A percentile compares a stretch with the other conserved stretches of the same genome.
Conservation (phyloP, 495 filamentous ascomycete genomes). For the Annulohypoxylon stygium region DNA sequence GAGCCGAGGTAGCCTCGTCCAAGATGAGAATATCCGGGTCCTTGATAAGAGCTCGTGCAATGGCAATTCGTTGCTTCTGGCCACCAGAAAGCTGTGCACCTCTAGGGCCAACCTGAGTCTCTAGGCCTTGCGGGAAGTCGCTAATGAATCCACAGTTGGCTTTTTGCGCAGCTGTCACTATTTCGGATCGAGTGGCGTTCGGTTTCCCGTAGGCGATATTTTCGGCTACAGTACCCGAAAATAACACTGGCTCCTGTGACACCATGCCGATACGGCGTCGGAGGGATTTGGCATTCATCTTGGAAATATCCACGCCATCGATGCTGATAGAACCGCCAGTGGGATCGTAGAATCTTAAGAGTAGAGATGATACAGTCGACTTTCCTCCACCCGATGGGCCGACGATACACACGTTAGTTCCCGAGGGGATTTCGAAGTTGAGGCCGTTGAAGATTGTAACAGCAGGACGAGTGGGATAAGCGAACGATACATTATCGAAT, state of each 20-base stretch:
- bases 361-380: slow-evolving; percentile 88
- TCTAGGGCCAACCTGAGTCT: slow-evolving; percentile 91
- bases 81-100: slow-evolving; percentile 95
- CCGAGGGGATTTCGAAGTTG: slow-evolving; percentile 90
- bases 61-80: slow-evolving; percentile 98
- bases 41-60: slow-evolving; percentile 93
- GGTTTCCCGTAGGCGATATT: slow-evolving; percentile 97
- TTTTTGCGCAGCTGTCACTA: slow-evolving; percentile 86
- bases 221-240: slow-evolving; percentile 94
- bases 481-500: slow-evolving; percentile 86
- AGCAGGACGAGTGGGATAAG: slow-evolving; percentile 90
- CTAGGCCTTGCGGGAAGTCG: slow-evolving; percentile 95
- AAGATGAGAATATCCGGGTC: slow-evolving; percentile 96
- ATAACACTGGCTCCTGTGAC: slow-evolving; percentile 93
- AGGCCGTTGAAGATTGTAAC: slow-evolving; percentile 91
- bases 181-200: slow-evolving; percentile 79
- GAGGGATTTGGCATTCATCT: slow-evolving; percentile 95
- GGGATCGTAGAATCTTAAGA: slow-evolving; percentile 92
- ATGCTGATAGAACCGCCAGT: slow-evolving; percentile 83
- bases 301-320: slow-evolving; percentile 83
- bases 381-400: slow-evolving; percentile 96
- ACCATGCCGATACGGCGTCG: slow-evolving; percentile 95
- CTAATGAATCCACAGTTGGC: slow-evolving; percentile 98
- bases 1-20: slow-evolving; percentile 92
- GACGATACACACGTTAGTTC: slow-evolving; percentile 95